Percentiles rank a stretch among this genome's conserved stretches.
phyloP scores from a whole-genome alignment of 768 basidiomycete genomes.

The Boletellus emodensis region DNA sequence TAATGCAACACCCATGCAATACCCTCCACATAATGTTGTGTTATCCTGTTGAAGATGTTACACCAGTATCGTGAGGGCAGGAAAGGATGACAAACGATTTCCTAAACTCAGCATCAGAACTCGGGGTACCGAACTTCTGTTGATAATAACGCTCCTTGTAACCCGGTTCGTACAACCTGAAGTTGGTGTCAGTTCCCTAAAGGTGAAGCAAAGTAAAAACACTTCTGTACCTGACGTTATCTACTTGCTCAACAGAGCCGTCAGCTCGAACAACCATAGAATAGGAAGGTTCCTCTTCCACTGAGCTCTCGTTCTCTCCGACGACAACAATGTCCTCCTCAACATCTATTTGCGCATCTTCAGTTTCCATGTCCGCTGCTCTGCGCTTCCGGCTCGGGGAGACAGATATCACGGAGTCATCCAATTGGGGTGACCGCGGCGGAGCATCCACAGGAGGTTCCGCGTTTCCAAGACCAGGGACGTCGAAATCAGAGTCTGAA shows the following conservation, averaged over 20 bases:
- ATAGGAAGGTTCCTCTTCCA: slow-evolving; percentile 45
- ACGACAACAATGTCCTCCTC: slow-evolving; percentile 23
- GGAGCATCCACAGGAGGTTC: slow-evolving; percentile 17
- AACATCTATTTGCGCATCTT: slow-evolving; percentile 33
- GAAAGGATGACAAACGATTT: slow-evolving; percentile 52
- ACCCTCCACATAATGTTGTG: slow-evolving; percentile 86
- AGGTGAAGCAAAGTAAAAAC: background rate
- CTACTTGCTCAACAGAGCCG: slow-evolving; percentile 92
- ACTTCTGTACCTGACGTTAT: slow-evolving; percentile 77
- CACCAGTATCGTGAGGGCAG: background rate
- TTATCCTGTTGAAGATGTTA: slow-evolving; percentile 49
- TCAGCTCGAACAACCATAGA: slow-evolving; percentile 81
- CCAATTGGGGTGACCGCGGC: slow-evolving; percentile 10
- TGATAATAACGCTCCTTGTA: slow-evolving; percentile 94
- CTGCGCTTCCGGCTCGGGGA: slow-evolving; percentile 43
- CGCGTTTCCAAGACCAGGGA: slow-evolving; percentile 32
- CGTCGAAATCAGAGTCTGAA: slow-evolving; percentile 33
- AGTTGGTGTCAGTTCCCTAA: slow-evolving; percentile 3
- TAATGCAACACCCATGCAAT: slow-evolving; percentile 95
- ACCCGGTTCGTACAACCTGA: slow-evolving; percentile 91
- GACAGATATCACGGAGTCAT: slow-evolving; percentile 16
- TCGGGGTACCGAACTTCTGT: slow-evolving; percentile 82
- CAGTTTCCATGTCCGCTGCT: slow-evolving; percentile 40
- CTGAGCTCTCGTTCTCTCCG: slow-evolving; percentile 40
- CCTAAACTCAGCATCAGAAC: slow-evolving; percentile 66